Base-by-base conservation (phyloP, 2,329 filamentous ascomycete genomes). In the Cercospora sp. region DNA sequence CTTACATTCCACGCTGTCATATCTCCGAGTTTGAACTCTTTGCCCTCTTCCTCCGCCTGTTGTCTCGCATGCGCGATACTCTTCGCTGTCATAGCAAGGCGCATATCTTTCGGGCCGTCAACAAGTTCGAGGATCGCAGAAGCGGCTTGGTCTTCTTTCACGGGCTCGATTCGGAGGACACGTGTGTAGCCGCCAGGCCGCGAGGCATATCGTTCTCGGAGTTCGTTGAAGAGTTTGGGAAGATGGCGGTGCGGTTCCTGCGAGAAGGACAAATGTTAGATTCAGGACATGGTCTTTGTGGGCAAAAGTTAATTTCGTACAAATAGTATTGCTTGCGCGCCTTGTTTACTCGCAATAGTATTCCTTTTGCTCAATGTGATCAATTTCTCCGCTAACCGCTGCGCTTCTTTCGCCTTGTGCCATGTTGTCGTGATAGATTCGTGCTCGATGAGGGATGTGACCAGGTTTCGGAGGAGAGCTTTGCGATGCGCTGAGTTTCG, bases 341-440 rank as follows among this genome's bases (percentile, higher is more conserved):
- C 88, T 78, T 89, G 86, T 79, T 88, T 86, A 69, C 90, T 90
- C 21, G 92, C 91, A 77, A 93, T 90, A 49, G 94, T 97, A 80
- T 97, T 93, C 82, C 90, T 91, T 87, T 98, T 99, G 21, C 92
- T 94, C 75, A 97, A 81, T 4, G 94, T 97, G 76, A 99, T 94
- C 73, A 98, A 85, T 84, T 97, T 96, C 79, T 99, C 95, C 7
- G 94, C 95, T 74, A 98, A 81, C 53, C 92, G 87, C 82, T 99
- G 95, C 21, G 95, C 92, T 84, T 99, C 95, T 82, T 98, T 99
- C 59, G 95, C 95, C 83, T 98, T 98, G 79, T 91, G 90, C 86
- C 91, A 97, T 82, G 95, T 97, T 61, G 95, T 99, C 72, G 90
- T 89, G 83, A 99, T 97, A 71, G 92, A 89, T 84, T 99, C 95